Base-by-base conservation (phyloP, 495 filamentous ascomycete genomes). In the Chaetomidium leptoderma region DNA sequence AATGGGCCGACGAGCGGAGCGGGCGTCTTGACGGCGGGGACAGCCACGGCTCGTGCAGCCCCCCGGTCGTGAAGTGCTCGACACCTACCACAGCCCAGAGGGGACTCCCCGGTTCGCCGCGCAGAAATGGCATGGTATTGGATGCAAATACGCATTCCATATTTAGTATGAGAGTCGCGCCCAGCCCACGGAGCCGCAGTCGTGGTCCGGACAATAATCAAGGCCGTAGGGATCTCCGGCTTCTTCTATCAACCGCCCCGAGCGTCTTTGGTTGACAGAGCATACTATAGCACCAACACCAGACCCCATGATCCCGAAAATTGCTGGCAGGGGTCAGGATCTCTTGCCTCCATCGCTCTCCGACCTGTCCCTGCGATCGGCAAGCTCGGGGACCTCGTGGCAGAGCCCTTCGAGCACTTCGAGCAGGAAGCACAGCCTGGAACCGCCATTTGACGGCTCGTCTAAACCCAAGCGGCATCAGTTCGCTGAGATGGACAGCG, bases 121-220 rank as follows among this genome's bases (percentile, higher is more conserved):
- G 55, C 19, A 53, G 56, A 19, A 58, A 45, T 19, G 56, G 57
- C 19, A 48, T 59, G 13, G 21, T 63, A 0, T 16, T 52, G 0
- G 23, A 43, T 23, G 27, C 42, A 16, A 59, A 57, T 30, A 14
- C 52, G 6, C 49, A 39, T 17, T 36, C 32, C 35, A 46, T 54
- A 8, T 23, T 43, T 10, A 35, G 30, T 32, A 47, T 63, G 32
- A 13, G n/a, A 26, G 55, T 17, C 2, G 16, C 50, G 14, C 4
- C 13, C 32, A 50, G 48, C 14, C 39, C 46, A 3, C 21, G 32
- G 6, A 33, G 16, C 17, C 10, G 33, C 13, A 43, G 35, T 24
- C 55, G 0, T 0, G 35, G 16, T n/a, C 53, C 30, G 11, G 21
- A 33, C 21, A 42, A 19, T 11, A 30, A 8, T 21, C 53, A 39